Evolutionary conservation across 192 early-diverging fungal genomes (phyloP).

Genomic region (Linnemannia elongata): DNA sequence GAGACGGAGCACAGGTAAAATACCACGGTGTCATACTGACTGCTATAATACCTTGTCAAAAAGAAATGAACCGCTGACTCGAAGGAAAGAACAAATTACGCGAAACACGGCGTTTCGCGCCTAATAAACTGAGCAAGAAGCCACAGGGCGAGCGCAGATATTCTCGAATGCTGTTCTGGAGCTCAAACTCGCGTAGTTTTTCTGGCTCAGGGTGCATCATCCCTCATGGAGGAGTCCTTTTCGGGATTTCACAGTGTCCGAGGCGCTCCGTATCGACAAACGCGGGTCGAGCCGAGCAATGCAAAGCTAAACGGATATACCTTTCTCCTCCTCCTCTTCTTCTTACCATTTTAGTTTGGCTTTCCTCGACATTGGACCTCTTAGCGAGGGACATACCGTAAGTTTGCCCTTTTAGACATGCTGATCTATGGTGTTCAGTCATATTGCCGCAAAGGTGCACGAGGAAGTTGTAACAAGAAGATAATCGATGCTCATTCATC

Average conservation of each 20-base stretch:
- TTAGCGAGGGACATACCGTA: conserved; percentile 31
- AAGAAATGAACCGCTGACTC: conserved; percentile 15
- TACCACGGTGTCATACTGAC: no score
- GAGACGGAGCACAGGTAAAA: conserved; percentile 83
- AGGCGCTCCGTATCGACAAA: neutral
- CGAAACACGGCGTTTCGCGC: neutral
- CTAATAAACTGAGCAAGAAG: neutral
- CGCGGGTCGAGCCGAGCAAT: neutral
- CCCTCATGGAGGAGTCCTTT: neutral
- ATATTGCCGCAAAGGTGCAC: no score
- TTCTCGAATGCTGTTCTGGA: neutral
- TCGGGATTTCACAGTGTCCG: neutral
- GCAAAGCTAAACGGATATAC: neutral
- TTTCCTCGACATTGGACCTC: conserved; percentile 44
- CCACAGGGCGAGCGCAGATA: neutral
- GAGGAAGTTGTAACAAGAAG: neutral
- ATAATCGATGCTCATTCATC: neutral
- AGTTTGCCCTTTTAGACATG: conserved; percentile 3
- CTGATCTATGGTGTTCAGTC: neutral
- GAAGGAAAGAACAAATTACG: neutral
- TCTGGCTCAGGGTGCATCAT: neutral
- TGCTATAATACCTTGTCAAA: no score
- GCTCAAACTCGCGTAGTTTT: neutral
- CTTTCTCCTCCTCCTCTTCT: conserved; percentile 17
- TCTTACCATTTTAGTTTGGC: conserved; percentile 22